A percentile compares a stretch with the other conserved stretches of the same genome.
phyloP scores from a whole-genome alignment of 768 basidiomycete species.

The Chiua virens region DNA sequence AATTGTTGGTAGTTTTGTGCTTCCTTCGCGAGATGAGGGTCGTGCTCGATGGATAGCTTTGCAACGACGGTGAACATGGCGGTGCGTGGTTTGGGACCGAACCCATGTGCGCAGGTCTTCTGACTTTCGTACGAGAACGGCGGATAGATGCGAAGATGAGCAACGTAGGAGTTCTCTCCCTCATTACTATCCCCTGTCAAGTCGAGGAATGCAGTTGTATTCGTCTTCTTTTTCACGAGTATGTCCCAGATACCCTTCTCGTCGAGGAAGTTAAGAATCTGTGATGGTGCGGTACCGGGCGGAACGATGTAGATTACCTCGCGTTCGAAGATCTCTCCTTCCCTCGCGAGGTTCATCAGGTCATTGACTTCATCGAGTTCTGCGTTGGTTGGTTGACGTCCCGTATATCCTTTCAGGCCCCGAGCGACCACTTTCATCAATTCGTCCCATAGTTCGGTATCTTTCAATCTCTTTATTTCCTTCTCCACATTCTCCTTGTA shows the following conservation, averaged over 20 bases:
- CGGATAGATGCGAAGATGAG: constrained; percentile 16
- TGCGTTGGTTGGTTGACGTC: not conserved
- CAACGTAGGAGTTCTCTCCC: not conserved
- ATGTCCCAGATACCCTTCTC: not conserved
- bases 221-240: not conserved
- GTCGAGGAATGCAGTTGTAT: not conserved
- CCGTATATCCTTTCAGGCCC: constrained; percentile 10
- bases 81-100: constrained; percentile 21
- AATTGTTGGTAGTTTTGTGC: constrained; percentile 29
- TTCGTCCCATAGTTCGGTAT: constrained; percentile 20
- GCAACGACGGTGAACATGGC: constrained; percentile 42
- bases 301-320: constrained; percentile 14
- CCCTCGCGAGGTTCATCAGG: not conserved
- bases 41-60: constrained; percentile 43
- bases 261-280: not conserved
- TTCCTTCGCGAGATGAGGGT: constrained; percentile 36
- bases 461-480: constrained; percentile 22
- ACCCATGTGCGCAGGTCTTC: constrained; percentile 6
- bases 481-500: constrained; percentile 31
- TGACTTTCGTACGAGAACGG: constrained; percentile 12
- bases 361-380: constrained; percentile 6
- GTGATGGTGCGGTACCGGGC: not conserved
- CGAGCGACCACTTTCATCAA: constrained; percentile 13
- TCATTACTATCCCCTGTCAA: not conserved
- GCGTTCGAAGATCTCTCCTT: constrained; percentile 19